A percentile compares a stretch with the other conserved stretches of the same genome.
phyloP scores from a whole-genome alignment of 805 yeast species.

The Scheffersomyces coipomensis region DNA sequence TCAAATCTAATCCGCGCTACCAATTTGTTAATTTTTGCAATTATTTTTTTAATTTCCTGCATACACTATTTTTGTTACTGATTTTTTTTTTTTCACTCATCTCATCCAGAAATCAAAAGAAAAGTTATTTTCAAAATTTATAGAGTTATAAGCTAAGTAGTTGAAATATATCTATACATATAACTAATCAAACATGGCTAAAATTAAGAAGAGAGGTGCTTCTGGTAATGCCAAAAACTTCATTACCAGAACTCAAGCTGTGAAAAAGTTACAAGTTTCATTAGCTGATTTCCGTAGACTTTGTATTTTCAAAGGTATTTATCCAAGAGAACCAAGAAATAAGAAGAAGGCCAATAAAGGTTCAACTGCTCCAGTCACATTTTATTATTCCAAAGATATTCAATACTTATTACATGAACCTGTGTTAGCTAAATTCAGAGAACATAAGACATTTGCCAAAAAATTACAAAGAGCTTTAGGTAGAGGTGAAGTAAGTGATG shows the following conservation, averaged over 20 bases:
- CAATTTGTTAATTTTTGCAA: not conserved
- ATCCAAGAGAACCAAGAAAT: constrained; percentile 94
- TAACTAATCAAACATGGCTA: constrained; percentile 43
- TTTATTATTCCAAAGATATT: constrained; percentile 90
- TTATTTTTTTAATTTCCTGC: not conserved
- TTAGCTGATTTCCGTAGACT: constrained; percentile 95
- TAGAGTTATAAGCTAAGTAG: not conserved
- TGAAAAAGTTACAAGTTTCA: constrained; percentile 86
- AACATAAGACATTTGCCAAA: constrained; percentile 91
- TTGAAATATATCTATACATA: not conserved
- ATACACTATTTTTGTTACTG: not conserved
- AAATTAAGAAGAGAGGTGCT: constrained; percentile 79
- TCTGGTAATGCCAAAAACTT: constrained; percentile 90
- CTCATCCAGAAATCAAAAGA: not conserved
- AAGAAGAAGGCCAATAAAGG: constrained; percentile 98
- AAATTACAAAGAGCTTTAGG: constrained; percentile 88
- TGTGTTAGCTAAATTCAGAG: constrained; percentile 84
- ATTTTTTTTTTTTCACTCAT: constrained; percentile 1
- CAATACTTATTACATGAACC: constrained; percentile 96
- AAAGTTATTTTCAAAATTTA: not conserved
- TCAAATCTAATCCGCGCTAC: not conserved
- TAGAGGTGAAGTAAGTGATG: constrained; percentile 86
- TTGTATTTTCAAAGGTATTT: constrained; percentile 97
- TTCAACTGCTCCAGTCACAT: constrained; percentile 93
- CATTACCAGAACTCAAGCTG: constrained; percentile 92